Percentiles rank a stretch among this genome's conserved stretches.
These are phyloP conservation scores for Eragrostis curvula DNA, from an alignment of 176 grass and related monocot genomes.

Conservation along the genomic window DNA sequence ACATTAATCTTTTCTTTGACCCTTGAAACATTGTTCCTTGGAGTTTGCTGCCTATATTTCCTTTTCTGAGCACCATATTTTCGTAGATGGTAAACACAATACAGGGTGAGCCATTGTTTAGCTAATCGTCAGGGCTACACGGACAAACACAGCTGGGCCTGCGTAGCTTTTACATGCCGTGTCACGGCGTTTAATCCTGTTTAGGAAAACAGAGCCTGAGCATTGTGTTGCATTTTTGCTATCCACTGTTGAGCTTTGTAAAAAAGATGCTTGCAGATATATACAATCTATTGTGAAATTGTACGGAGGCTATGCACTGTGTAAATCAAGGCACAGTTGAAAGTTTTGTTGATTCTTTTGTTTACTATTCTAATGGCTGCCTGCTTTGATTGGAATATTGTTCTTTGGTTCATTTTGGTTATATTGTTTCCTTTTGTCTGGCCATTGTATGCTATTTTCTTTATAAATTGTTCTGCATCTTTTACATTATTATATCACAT, in stretches of 20 bases:
- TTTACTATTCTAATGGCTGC: conserved; percentile 4
- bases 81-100: no score
- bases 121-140: no score
- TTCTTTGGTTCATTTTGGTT: not conserved
- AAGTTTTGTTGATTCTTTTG: not conserved
- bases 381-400: conserved; percentile 1
- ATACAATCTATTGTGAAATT: not conserved
- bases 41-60: conserved; percentile 23
- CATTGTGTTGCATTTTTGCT: not conserved
- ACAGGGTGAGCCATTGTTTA: no score
- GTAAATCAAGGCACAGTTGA: not conserved
- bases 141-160: no score
- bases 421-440: not conserved
- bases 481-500: conserved; percentile 16
- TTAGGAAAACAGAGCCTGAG: not conserved
- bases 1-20: not conserved
- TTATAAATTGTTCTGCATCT: not conserved
- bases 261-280: conserved; percentile 17
- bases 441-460: conserved; percentile 7
- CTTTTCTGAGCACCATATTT: not conserved
- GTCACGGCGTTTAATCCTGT: no score
- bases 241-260: conserved; percentile 6
- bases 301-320: not conserved
- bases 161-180: no score
- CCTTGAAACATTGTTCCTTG: not conserved